Evolutionary conservation across 148 eudicot species (phyloP), one percentile per base, ranked within the genome.

Genomic region (Nepenthes gracilis): DNA sequence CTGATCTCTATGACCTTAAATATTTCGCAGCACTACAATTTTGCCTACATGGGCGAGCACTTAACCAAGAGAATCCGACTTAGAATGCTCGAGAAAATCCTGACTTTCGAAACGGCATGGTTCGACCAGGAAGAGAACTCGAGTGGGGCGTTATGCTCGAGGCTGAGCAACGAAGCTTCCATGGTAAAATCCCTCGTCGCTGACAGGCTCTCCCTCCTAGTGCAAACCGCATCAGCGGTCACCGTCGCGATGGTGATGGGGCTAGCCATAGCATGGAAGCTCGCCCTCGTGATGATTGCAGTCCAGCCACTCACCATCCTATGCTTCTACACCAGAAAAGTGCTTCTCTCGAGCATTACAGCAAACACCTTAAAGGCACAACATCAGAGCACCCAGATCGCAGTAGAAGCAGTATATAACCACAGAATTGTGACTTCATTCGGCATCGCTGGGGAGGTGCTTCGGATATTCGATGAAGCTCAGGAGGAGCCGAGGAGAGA

Each of bases 241-340:
- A 60, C 60, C n/a, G 83, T 86, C 5, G 90, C 98, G 1, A 79
- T 84, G 83, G 60, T 86, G 1, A 79, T 88, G 64, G 98, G 98
- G 12, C 64, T 92, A 57, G 45, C 79, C 11, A 74, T 82, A 6
- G 98, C 98, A 1, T 92, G 98, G 98, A 88, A 82, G 67, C 88
- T 92, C 5, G 98, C 98, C 2, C 82, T 92, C 2, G 94, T 92
- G 2, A 88, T 92, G 94, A 88, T 92, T 7, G 83, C 91, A 0
- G 95, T 92, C 5, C 98, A 92, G 58, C 98, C 98, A 2, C 79
- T 92, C 43, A 76, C 95, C 0, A 92, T 92, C 62, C 74, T 84
- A 13, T 92, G 98, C 55, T 82, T 88, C 72, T 88, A 92, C 74
- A 84, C 94, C 1, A 55, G 94, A 62, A 84, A 86, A 61, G 89